These are phyloP conservation scores for Hemisphaericaspora subhashii DNA, from an alignment of 1,139 yeast species.

Conservation along the genomic window DNA sequence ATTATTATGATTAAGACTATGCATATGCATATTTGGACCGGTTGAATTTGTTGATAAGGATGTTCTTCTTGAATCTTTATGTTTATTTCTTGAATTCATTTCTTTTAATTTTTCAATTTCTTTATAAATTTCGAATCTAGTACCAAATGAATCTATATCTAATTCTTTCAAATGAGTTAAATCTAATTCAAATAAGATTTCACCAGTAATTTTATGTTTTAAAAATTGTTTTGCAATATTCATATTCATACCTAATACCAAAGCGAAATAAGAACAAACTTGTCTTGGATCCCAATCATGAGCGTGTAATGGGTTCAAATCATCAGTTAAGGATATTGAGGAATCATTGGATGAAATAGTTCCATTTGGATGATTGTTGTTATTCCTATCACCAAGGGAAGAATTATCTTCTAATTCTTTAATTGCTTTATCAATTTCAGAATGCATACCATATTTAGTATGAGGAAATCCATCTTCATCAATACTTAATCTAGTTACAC, in stretches of 20 bases:
- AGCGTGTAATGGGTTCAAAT: conserved; percentile 52
- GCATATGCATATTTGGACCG: background rate
- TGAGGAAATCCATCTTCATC: background rate
- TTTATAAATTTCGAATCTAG: conserved; percentile 86
- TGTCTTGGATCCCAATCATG: conserved; percentile 82
- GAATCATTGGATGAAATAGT: background rate
- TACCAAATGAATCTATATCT: conserved; percentile 91
- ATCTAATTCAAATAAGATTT: conserved; percentile 81
- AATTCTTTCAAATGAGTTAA: conserved; percentile 84
- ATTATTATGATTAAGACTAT: conserved; percentile 8
- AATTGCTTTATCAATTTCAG: conserved; percentile 83
- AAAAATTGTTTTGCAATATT: conserved; percentile 76
- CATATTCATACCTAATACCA: conserved; percentile 68
- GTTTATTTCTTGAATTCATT: conserved; percentile 2
- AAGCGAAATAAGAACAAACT: conserved; percentile 73
- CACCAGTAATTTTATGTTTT: conserved; percentile 86
- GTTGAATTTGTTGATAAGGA: conserved; percentile 3
- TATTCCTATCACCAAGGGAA: conserved; percentile 6
- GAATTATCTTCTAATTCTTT: conserved; percentile 57
- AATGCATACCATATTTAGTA: conserved; percentile 28
- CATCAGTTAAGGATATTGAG: conserved; percentile 25
- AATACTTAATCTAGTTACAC: background rate
- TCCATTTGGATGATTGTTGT: conserved; percentile 1
- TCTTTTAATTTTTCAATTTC: conserved; percentile 69
- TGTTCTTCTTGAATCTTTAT: conserved; percentile 1